phyloP scores from a whole-genome alignment of 23 red algal species.

The Chondrus crispus region DNA sequence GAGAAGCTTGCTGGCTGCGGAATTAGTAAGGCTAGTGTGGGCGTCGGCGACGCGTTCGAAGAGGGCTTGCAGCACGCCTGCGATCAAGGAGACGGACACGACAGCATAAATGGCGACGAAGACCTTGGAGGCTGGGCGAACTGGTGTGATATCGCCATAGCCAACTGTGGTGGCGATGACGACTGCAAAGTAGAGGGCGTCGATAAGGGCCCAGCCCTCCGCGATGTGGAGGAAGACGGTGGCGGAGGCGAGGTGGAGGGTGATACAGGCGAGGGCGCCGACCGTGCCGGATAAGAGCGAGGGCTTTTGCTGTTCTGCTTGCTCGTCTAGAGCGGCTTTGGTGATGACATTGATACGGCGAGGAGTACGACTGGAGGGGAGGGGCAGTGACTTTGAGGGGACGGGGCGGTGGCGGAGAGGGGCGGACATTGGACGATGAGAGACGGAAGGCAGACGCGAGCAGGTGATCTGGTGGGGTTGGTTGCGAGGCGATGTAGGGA shows the following conservation, averaged over 20 bases:
- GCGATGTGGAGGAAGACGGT: conserved; percentile 9
- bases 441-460: too few relatives aligned
- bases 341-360: background rate
- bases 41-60: conserved; percentile 25
- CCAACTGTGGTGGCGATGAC: conserved; percentile 56
- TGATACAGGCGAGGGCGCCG: background rate
- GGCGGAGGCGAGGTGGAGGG: background rate
- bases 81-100: conserved; percentile 33
- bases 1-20: background rate
- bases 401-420: too few relatives aligned
- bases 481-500: too few relatives aligned
- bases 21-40: background rate
- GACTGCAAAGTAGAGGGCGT: conserved; percentile 37
- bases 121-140: conserved; percentile 24
- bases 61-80: background rate
- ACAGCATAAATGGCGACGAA: conserved; percentile 53
- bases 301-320: background rate
- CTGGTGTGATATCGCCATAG: conserved; percentile 51
- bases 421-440: too few relatives aligned
- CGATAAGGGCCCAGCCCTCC: conserved; percentile 20
- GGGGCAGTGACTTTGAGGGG: too few relatives aligned
- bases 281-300: background rate
- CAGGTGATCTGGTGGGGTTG: too few relatives aligned
- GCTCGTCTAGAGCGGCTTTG: background rate
- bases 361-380: background rate